Conservation (phyloP, 208 protist species). For the Acanthamoeba quina region DNA sequence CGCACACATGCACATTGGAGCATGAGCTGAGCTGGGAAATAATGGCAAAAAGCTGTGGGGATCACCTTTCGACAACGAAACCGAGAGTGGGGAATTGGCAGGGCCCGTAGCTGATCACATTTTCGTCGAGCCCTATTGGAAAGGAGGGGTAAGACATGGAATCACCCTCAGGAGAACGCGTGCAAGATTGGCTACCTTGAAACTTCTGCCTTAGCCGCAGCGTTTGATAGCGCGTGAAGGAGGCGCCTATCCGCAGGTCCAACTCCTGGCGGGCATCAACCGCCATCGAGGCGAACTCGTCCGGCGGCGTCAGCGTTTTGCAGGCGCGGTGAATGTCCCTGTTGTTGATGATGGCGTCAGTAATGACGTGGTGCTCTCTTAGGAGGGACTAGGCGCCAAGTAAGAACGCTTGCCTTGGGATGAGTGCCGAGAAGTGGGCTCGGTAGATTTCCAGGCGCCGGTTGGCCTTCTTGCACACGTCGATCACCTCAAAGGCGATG, state of each 20-base stretch:
- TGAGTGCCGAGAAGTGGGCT: conserved; percentile 93
- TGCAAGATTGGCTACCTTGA: background rate
- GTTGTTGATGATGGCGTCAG: background rate
- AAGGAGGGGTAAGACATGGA: background rate
- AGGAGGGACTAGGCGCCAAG: background rate
- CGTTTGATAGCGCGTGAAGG: conserved; percentile 95
- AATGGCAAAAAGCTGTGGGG: conserved; percentile 1
- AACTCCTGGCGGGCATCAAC: conserved; percentile 94
- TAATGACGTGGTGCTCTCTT: too few species aligned
- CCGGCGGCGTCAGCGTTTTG: conserved; percentile 80
- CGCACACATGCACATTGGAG: background rate
- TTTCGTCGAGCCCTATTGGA: conserved; percentile 49
- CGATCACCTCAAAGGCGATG: conserved; percentile 94
- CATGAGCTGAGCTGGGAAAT: background rate
- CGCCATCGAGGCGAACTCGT: conserved; percentile 87
- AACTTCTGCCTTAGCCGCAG: conserved; percentile 84
- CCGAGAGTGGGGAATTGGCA: conserved; percentile 98
- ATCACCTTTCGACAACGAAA: conserved; percentile 95
- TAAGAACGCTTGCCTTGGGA: conserved; percentile 65
- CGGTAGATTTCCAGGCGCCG: conserved; percentile 78
- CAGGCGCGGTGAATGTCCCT: conserved; percentile 86
- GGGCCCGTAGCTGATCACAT: conserved; percentile 90
- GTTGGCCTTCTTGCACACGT: conserved; percentile 86
- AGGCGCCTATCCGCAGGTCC: conserved; percentile 94
- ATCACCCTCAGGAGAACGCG: background rate